Conservation (phyloP, 441 rosid genomes). For the Daphne laureola region DNA sequence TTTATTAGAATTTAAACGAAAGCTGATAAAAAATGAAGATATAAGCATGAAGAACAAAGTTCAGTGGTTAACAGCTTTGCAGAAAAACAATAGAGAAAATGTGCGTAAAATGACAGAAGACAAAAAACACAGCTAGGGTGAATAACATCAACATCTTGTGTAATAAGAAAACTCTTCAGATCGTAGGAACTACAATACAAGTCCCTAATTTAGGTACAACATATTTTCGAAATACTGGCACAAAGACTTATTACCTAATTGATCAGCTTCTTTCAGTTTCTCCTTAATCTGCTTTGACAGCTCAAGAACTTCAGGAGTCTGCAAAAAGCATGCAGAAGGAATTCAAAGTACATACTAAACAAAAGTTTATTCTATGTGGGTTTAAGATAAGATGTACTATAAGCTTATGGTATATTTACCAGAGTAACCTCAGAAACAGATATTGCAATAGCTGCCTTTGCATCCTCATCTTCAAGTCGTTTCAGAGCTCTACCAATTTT, state of each 20-base stretch:
- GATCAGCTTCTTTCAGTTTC: conserved; percentile 92
- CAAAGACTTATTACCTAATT: conserved; percentile 43
- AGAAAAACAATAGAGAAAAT: no score
- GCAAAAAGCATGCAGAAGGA: conserved; percentile 18
- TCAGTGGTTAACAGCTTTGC: no score
- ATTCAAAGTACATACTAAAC: not conserved
- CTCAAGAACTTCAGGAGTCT: conserved; percentile 79
- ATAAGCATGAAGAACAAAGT: no score
- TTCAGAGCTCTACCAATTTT: conserved; percentile 93
- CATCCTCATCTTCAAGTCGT: conserved; percentile 98
- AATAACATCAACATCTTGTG: no score
- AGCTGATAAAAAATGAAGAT: no score
- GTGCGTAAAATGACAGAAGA: no score
- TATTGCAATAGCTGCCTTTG: conserved; percentile 98
- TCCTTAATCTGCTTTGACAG: conserved; percentile 84
- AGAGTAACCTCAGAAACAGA: conserved; percentile 94
- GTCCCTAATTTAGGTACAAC: no score
- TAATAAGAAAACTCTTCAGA: no score
- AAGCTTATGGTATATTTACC: conserved; percentile 31
- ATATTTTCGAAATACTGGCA: no score
- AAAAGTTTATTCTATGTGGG: not conserved
- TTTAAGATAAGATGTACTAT: not conserved
- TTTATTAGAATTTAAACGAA: no score
- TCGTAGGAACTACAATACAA: no score
- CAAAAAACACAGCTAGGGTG: no score